Evolutionary conservation across 2,329 filamentous ascomycete genomes (phyloP).

Genomic region (Colletotrichum sp.): DNA sequence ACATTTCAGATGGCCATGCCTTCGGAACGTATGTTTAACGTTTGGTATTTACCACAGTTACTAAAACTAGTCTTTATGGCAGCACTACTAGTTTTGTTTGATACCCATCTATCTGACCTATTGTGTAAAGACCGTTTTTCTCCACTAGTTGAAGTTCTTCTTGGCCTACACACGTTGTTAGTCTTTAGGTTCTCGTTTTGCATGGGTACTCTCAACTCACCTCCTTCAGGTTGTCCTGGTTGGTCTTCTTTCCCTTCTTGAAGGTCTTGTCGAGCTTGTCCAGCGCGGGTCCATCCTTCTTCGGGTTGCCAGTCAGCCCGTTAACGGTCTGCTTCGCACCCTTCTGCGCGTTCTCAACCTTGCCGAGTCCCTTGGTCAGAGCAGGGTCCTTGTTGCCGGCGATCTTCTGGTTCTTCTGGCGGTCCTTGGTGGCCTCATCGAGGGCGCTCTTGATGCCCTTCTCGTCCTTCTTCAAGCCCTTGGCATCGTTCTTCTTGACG

Average conservation of each 20-base stretch:
- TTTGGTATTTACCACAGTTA: too few species aligned
- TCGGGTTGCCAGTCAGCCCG: not conserved
- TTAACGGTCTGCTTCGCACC: constrained; percentile 5
- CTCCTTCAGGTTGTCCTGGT: constrained; percentile 1
- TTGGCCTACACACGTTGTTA: not conserved
- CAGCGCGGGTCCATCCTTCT: not conserved
- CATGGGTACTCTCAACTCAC: not conserved
- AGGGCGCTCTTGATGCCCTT: not conserved
- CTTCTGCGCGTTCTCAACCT: constrained; percentile 7
- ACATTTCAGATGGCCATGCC: too few species aligned
- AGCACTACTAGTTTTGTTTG: too few species aligned
- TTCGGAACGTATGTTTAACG: too few species aligned
- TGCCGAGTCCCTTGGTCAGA: not conserved
- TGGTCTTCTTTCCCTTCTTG: constrained; percentile 12
- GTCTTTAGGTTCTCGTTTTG: not conserved
- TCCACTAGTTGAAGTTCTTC: constrained; percentile 10
- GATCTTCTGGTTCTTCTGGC: constrained; percentile 9
- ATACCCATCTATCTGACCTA: too few species aligned
- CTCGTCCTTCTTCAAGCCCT: constrained; percentile 7
- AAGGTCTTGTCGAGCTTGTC: not conserved
- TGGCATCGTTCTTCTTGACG: not conserved
- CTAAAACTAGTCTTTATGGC: too few species aligned
- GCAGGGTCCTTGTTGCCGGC: constrained; percentile 1
- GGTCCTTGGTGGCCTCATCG: not conserved
- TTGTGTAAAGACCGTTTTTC: not conserved